phyloP scores from a whole-genome alignment of 2,329 filamentous ascomycete species.

The Fusarium sp. region DNA sequence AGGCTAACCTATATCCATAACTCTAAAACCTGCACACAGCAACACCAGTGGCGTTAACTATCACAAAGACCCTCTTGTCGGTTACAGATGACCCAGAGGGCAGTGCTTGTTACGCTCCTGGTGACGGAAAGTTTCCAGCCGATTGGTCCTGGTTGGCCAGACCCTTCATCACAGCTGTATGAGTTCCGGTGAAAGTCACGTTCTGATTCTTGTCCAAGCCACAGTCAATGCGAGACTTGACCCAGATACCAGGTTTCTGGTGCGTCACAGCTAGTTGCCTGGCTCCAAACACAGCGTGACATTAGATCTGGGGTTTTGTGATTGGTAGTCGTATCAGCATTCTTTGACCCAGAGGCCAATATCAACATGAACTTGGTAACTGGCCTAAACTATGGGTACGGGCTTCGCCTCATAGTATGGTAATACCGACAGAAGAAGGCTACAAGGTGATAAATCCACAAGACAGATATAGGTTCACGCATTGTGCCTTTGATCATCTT shows the following conservation, averaged over 20 bases:
- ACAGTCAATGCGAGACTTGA: slow-evolving; percentile 1
- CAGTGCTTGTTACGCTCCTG: slow-evolving; percentile 11
- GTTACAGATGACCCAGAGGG: slow-evolving; percentile 1
- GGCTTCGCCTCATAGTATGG: not conserved
- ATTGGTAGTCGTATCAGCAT: not conserved
- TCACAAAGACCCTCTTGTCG: not conserved
- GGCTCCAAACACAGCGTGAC: not conserved
- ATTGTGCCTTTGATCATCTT: not conserved
- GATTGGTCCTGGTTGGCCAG: not conserved
- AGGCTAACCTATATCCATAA: not conserved
- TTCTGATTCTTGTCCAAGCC: slow-evolving; percentile 14
- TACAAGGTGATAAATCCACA: not conserved
- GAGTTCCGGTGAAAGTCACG: not conserved
- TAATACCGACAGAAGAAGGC: not conserved
- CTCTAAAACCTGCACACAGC: not conserved
- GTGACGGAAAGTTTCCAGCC: not conserved
- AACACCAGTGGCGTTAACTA: slow-evolving; percentile 1
- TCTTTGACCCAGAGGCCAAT: not conserved
- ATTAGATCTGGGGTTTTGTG: not conserved
- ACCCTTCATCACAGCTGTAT: not conserved
- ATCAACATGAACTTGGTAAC: too few species aligned
- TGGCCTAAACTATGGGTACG: too few species aligned
- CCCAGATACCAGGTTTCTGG: not conserved
- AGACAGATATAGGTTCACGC: not conserved
- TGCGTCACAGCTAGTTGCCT: not conserved